phyloP scores from a whole-genome alignment of 225 moss, liverwort and hornwort genomes.

The Pseudisothecium myosuroides region DNA sequence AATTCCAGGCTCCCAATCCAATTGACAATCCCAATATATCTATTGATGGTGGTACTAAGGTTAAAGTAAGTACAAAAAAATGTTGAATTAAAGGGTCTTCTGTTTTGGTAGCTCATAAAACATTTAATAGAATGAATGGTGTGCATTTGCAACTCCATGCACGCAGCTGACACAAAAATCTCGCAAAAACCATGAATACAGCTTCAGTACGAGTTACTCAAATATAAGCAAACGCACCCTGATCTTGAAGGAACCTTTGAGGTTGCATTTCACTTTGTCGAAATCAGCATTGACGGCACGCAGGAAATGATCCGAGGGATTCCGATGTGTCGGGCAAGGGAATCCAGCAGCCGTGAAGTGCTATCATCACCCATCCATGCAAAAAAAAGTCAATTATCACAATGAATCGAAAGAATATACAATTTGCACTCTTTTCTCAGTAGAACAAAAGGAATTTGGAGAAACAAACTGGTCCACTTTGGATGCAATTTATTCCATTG shows the following conservation, averaged over 20 bases:
- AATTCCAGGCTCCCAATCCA: not conserved
- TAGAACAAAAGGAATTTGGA: not conserved
- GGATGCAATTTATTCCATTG: not conserved
- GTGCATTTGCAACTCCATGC: not conserved
- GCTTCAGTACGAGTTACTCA: not conserved
- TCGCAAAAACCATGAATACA: not conserved
- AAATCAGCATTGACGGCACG: constrained; percentile 50
- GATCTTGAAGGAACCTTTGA: constrained; percentile 50
- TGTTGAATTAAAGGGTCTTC: too few relatives aligned
- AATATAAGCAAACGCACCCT: constrained; percentile 6
- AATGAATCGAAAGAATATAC: not conserved
- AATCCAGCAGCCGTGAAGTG: constrained; percentile 44
- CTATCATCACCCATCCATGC: not conserved
- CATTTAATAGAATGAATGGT: not conserved
- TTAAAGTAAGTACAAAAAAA: too few relatives aligned
- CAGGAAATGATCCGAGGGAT: constrained; percentile 52
- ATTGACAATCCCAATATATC: not conserved
- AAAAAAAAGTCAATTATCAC: not conserved
- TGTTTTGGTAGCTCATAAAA: not conserved
- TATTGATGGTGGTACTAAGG: not conserved
- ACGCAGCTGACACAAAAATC: not conserved
- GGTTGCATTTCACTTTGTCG: constrained; percentile 45
- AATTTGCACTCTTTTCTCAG: not conserved
- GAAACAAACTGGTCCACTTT: not conserved
- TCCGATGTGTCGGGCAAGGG: constrained; percentile 40